Evolutionary conservation across 2,329 filamentous ascomycete species (phyloP), one percentile per base, ranked within the genome.

Genomic region (Ophiostoma himal-ulmi): DNA sequence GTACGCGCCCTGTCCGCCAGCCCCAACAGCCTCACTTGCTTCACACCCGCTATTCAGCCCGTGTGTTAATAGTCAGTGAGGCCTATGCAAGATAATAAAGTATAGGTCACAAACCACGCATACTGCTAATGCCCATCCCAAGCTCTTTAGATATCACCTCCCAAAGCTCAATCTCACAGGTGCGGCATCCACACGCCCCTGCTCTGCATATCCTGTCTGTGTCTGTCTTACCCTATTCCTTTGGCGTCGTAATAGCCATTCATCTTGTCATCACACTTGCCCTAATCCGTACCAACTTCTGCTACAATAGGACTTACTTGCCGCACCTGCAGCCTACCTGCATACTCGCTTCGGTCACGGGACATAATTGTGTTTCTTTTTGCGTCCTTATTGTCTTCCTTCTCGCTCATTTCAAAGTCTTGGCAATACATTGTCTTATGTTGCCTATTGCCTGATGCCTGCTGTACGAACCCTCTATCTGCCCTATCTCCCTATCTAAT

Each of bases 271-370:
- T 57, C 52, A n/a, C 52, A 26, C 52, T 57, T 57, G 52, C 52
- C 52, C 52, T 26, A 26, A 57, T 57, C 22, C 14, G 52, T 26
- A 57, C 52, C 52, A 57, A 57, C n/a, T 8, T 26, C 52, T 22
- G 52, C 52, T 8, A 54, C 48, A 54, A 54, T 30, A 6, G 10
- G n/a, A 30, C 52, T 30, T 57, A 17, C 52, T 20, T 57, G 52
- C 52, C 52, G 52, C 52, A 57, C 52, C 52, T 57, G 52, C 52
- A 57, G 52, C 52, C 52, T 57, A 3, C 52, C n/a, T 26, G 52
- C 52, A 57, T 57, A 26, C n/a, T 57, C 22, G 52, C 22, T 26
- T 57, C 52, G 52, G 52, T 57, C 52, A 57, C 52, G 52, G 52
- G 52, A 57, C 52, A 57, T 11, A 57, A 57, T 22, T 26, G 26